A percentile compares a stretch with the other conserved stretches of the same genome.
These are phyloP conservation scores for Populus ilicifolia DNA, from an alignment of 345 rosid species.

Conservation along the genomic window DNA sequence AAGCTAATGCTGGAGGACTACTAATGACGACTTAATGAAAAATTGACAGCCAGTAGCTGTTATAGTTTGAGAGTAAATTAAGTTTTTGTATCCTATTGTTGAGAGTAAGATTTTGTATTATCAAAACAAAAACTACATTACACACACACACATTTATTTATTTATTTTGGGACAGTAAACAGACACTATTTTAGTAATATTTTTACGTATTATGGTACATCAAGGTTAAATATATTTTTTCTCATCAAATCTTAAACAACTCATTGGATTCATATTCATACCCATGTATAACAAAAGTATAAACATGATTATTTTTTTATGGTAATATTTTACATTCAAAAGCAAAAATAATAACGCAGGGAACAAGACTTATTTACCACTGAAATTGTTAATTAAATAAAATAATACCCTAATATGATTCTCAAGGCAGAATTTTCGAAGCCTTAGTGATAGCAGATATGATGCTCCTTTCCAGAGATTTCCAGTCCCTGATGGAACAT, in stretches of 20 bases:
- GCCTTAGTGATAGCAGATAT: neutral
- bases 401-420: neutral
- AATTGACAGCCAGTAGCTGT: neutral
- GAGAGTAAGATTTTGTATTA: no score
- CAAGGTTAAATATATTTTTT: no score
- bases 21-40: neutral
- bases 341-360: neutral
- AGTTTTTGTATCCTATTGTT: no score
- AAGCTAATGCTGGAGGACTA: neutral
- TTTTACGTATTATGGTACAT: no score
- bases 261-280: neutral
- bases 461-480: neutral
- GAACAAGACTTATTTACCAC: no score
- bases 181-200: no score
- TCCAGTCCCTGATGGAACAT: neutral
- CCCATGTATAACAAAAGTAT: no score
- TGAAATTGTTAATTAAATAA: neutral
- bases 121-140: no score
- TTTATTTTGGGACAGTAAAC: no score
- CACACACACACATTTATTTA: no score
- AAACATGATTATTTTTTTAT: no score
- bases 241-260: neutral
- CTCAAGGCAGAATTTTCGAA: neutral
- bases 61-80: no score
- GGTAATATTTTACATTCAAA: neutral